Percentiles rank a stretch among this genome's conserved stretches.
Evolutionary conservation across 2,329 filamentous ascomycete genomes (phyloP).

Genomic region (Aspergillus cejpii): DNA sequence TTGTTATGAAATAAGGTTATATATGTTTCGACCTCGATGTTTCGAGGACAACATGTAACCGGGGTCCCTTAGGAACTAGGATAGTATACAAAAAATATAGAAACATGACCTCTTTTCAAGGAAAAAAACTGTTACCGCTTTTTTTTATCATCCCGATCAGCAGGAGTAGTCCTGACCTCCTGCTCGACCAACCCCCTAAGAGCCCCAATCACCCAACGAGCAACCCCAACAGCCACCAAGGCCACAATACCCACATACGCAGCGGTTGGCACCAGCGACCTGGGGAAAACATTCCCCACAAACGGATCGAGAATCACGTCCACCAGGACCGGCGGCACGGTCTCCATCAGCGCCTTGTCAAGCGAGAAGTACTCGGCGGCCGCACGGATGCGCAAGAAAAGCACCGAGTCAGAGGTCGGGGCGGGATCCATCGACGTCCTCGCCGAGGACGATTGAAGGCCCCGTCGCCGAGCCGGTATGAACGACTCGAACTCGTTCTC

Average conservation of each 20-base stretch:
- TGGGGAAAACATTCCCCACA: conserved; percentile 69
- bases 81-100: background rate
- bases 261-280: conserved; percentile 66
- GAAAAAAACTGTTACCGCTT: too few relatives aligned
- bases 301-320: conserved; percentile 86
- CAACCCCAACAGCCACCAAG: conserved; percentile 45
- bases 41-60: too few relatives aligned
- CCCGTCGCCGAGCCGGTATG: too few relatives aligned
- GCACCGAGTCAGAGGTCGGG: conserved; percentile 43
- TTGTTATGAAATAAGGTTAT: too few relatives aligned
- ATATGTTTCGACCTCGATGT: too few relatives aligned
- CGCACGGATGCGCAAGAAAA: conserved; percentile 68
- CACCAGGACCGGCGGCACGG: conserved; percentile 65
- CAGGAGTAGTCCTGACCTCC: background rate
- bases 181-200: conserved; percentile 20
- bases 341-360: conserved; percentile 65
- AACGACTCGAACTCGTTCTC: too few relatives aligned
- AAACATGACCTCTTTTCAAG: background rate
- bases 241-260: conserved; percentile 61
- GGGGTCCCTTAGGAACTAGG: too few relatives aligned
- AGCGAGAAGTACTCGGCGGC: conserved; percentile 80
- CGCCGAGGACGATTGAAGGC: too few relatives aligned
- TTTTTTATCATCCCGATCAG: conserved; percentile 9
- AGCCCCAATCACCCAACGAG: conserved; percentile 22
- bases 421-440: conserved; percentile 11